These are phyloP conservation scores for Coprinellus micaceus DNA, from an alignment of 768 basidiomycete species.

Conservation along the genomic window DNA sequence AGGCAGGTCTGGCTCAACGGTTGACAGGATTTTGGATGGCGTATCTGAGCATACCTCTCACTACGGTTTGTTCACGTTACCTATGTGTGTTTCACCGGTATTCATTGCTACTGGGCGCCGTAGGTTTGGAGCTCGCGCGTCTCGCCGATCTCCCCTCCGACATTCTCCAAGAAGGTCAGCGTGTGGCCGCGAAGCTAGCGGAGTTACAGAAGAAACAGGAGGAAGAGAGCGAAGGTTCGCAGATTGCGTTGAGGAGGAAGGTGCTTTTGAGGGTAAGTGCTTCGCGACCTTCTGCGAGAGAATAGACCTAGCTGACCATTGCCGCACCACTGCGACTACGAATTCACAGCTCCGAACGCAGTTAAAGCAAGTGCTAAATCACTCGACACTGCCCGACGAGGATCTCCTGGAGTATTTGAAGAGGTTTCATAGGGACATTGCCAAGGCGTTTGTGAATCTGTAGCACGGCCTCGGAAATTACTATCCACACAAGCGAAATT, in stretches of 20 bases:
- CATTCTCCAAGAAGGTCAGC: conserved; percentile 59
- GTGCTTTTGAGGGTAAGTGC: conserved; percentile 59
- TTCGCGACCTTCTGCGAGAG: neutral
- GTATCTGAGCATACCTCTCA: conserved; percentile 57
- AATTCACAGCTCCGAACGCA: conserved; percentile 61
- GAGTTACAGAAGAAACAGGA: conserved; percentile 54
- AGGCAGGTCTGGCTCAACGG: neutral
- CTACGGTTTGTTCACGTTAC: conserved; percentile 52
- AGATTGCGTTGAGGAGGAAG: conserved; percentile 59
- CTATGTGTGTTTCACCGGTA: no score
- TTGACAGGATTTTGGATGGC: conserved; percentile 68
- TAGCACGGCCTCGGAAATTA: no score
- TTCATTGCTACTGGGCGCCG: no score
- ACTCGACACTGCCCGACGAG: conserved; percentile 70
- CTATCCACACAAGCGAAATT: no score
- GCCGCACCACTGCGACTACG: neutral
- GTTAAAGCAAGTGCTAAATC: conserved; percentile 65
- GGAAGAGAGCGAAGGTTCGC: conserved; percentile 58
- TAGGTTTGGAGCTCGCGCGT: conserved; percentile 85
- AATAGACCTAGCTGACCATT: neutral
- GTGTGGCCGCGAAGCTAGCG: conserved; percentile 57
- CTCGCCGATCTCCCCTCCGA: conserved; percentile 81
- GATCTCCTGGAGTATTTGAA: conserved; percentile 65
- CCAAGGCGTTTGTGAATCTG: conserved; percentile 42
- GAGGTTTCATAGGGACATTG: conserved; percentile 68